Percentiles rank a stretch among this genome's conserved stretches.
Conservation (phyloP, 257 asterid species). For the Hygrophila difformis region DNA sequence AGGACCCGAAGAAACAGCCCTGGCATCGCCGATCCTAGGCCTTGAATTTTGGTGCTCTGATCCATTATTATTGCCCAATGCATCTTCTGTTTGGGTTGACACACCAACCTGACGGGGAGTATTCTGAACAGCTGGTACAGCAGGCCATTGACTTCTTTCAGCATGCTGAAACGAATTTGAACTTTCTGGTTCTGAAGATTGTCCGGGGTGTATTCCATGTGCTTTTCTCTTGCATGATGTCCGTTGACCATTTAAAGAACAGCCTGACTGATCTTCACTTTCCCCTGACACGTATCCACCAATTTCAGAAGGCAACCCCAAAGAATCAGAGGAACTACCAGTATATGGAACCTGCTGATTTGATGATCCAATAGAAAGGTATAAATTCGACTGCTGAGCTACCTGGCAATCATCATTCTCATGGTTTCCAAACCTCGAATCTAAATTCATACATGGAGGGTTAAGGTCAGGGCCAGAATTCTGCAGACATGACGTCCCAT, state of each 20-base stretch:
- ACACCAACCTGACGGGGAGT: constrained; percentile 19
- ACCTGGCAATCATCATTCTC: constrained; percentile 48
- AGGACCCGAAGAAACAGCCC: constrained; percentile 27
- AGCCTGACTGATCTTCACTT: constrained; percentile 37
- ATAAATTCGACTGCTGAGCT: constrained; percentile 34
- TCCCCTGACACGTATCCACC: constrained; percentile 35
- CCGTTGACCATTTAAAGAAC: constrained; percentile 51
- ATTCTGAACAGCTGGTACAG: constrained; percentile 24
- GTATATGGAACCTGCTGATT: constrained; percentile 28
- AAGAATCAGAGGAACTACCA: constrained; percentile 33
- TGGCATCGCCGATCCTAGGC: constrained; percentile 52
- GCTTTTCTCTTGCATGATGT: constrained; percentile 73
- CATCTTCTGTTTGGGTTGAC: constrained; percentile 28
- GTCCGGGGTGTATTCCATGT: constrained; percentile 51
- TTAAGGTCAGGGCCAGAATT: constrained; percentile 25
- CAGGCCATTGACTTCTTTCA: constrained; percentile 41
- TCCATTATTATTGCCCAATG: constrained; percentile 18
- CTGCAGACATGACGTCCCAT: constrained; percentile 22
- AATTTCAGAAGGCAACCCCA: constrained; percentile 25
- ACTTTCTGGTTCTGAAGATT: constrained; percentile 64
- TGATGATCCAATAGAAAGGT: constrained; percentile 30
- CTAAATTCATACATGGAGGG: constrained; percentile 42
- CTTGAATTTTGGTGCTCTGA: constrained; percentile 48
- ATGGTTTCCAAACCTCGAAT: constrained; percentile 21
- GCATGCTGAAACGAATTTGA: constrained; percentile 33